Evolutionary conservation across 1,139 yeast species (phyloP), one percentile per base, ranked within the genome.

Genomic region (Taphrina deformans): DNA sequence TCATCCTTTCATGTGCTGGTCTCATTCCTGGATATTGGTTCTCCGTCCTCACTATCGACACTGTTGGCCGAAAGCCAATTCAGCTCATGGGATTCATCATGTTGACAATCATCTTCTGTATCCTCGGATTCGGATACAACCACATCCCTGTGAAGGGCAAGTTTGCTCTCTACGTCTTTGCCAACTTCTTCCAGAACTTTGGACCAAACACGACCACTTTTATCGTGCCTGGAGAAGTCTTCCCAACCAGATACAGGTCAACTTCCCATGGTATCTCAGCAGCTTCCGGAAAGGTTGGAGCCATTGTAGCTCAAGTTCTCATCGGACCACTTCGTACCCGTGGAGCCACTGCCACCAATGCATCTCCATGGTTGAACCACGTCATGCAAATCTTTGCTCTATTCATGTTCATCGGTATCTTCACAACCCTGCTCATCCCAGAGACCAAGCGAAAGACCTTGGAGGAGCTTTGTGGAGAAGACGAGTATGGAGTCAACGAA

Each of bases 211-310:
- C 92, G 68, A 95, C 98, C 61, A 93, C 99, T 67, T 93, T 93
- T 79, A 84, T 93, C 73, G 85, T 90, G 73, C 98, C 99, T 60
- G 99, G 98, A 77, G 99, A 93, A 81, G 83, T 86, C 74, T 93
- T 83, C 89, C 99, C 99, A 75, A 93, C 99, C 60, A 85, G 96
- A 79, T 90, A 91, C 80, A 89, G 99, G 85, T 93, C 98, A 52
- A 87, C 97, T 71, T 97, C 98, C 65, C 99, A 93, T 76, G 99
- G 99, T 82, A 80, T 93, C 70, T 89, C 97, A 71, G 99, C 99
- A 70, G 98, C 96, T 65, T 76, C 85, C 62, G 99, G 99, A 83
- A 93, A 93, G 80, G 81, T 89, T 70, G 99, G 99, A 80, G 98
- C 99, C 68, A 89, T 93, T 71, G 84, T 93, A 79, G 98, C 98